Evolutionary conservation across 352 stramenopile species (phyloP).

Genomic region (Nothophytophthora sp.): DNA sequence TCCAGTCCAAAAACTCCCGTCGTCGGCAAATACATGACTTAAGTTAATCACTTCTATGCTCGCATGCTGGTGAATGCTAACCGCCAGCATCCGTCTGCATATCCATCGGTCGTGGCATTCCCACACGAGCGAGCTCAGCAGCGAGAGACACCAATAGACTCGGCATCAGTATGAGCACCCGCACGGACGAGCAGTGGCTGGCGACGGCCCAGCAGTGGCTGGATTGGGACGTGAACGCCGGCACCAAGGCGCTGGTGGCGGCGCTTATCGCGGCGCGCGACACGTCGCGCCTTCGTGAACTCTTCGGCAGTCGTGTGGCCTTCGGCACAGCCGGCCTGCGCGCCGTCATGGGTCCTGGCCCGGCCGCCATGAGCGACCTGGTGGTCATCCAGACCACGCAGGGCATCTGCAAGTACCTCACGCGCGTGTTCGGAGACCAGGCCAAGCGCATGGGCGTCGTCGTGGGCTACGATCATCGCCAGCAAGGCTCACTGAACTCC

Average conservation of each 20-base stretch:
- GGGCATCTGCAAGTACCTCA: slow-evolving; percentile 89
- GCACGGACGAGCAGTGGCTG: slow-evolving; percentile 52
- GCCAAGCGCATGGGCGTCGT: slow-evolving; percentile 82
- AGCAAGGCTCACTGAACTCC: slow-evolving; percentile 76
- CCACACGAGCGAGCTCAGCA: slow-evolving; percentile 4
- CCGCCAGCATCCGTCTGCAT: neutral
- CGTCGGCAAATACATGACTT: too few species aligned
- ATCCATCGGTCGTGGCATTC: slow-evolving; percentile 10
- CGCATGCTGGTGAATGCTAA: slow-evolving; percentile 23
- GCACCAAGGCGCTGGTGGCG: slow-evolving; percentile 70
- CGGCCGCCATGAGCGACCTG: slow-evolving; percentile 92
- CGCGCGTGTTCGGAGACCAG: slow-evolving; percentile 67
- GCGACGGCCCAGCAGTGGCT: slow-evolving; percentile 72
- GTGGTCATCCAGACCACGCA: slow-evolving; percentile 92
- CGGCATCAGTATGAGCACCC: slow-evolving; percentile 13
- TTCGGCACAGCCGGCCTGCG: slow-evolving; percentile 93
- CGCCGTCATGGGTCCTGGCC: slow-evolving; percentile 88
- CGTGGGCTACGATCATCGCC: slow-evolving; percentile 92
- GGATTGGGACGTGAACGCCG: slow-evolving; percentile 84
- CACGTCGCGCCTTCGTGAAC: slow-evolving; percentile 44
- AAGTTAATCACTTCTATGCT: too few species aligned
- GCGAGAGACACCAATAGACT: neutral
- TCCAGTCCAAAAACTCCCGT: too few species aligned
- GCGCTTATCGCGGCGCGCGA: slow-evolving; percentile 59
- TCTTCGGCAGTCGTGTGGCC: slow-evolving; percentile 85